Conservation (phyloP, 1,284 basidiomycete genomes). For the Moesziomyces globuligerus region DNA sequence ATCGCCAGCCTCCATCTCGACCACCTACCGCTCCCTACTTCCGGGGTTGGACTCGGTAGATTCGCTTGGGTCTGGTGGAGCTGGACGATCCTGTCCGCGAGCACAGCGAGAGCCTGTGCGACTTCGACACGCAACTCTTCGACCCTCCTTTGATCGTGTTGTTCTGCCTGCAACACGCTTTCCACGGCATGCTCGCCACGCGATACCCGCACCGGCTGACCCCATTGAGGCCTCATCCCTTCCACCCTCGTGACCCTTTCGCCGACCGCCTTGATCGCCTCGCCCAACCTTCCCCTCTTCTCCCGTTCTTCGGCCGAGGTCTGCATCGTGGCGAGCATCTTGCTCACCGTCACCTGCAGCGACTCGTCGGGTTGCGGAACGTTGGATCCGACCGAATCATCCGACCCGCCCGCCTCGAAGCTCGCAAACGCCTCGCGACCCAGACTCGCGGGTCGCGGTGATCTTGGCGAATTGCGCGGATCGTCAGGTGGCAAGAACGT, state of each 20-base stretch:
- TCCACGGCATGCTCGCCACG: background rate
- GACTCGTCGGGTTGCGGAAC: too few species aligned
- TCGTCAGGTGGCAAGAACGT: conserved; percentile 19
- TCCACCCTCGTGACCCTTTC: background rate
- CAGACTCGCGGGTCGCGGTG: conserved; percentile 19
- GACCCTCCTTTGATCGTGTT: conserved; percentile 2
- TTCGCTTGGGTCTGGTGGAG: too few species aligned
- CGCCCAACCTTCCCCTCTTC: conserved; percentile 5
- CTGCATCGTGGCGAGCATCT: conserved; percentile 17
- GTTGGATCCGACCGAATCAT: conserved; percentile 4
- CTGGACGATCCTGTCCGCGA: conserved; percentile 21
- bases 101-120: conserved; percentile 11
- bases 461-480: conserved; percentile 25
- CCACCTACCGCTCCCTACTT: background rate
- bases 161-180: background rate
- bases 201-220: background rate
- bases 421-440: conserved; percentile 10
- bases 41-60: too few species aligned
- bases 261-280: conserved; percentile 4
- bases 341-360: conserved; percentile 12
- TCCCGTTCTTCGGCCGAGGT: conserved; percentile 2
- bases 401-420: conserved; percentile 11
- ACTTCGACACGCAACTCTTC: conserved; percentile 22
- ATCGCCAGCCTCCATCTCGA: background rate
- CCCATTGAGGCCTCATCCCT: background rate